Percentiles rank a stretch among this genome's conserved stretches.
These are phyloP conservation scores for Penstemon newberryi DNA, from an alignment of 257 asterid genomes.

Conservation along the genomic window DNA sequence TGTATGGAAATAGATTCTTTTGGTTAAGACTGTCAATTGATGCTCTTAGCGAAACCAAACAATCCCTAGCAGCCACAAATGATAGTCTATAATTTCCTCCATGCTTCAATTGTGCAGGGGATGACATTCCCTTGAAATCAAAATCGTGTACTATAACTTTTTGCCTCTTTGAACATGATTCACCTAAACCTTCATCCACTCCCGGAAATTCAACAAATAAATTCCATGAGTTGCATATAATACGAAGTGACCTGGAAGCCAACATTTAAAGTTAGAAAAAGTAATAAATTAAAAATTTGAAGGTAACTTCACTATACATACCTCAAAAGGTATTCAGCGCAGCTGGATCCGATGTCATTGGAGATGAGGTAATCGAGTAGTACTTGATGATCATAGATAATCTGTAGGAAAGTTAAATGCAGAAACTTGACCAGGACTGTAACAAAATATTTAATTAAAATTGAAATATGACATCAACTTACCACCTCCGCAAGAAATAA, in stretches of 20 bases:
- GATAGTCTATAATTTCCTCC: conserved; percentile 28
- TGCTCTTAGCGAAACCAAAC: conserved; percentile 62
- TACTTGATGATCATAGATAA: conserved; percentile 91
- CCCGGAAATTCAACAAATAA: conserved; percentile 63
- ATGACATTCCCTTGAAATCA: conserved; percentile 29
- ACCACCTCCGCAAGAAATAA: conserved; percentile 78
- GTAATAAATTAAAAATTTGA: neutral
- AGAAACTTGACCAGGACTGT: conserved; percentile 13
- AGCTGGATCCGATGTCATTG: conserved; percentile 74
- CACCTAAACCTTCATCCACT: conserved; percentile 28
- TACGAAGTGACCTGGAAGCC: conserved; percentile 63
- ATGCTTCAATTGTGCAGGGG: conserved; percentile 4
- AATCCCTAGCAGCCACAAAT: conserved; percentile 59
- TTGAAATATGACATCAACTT: neutral
- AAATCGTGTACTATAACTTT: conserved; percentile 29
- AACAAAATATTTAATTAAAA: neutral
- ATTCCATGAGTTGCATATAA: conserved; percentile 69
- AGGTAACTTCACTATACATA: conserved; percentile 27
- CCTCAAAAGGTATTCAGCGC: conserved; percentile 93
- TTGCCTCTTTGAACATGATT: conserved; percentile 48
- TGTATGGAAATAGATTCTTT: conserved; percentile 81
- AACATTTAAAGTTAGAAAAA: conserved; percentile 21
- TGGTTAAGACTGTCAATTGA: conserved; percentile 65
- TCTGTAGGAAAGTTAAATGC: conserved; percentile 41
- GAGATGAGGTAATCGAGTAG: conserved; percentile 96